Base-by-base conservation (phyloP, 2,329 filamentous ascomycete genomes). In the Bipolaris sorokiniana region DNA sequence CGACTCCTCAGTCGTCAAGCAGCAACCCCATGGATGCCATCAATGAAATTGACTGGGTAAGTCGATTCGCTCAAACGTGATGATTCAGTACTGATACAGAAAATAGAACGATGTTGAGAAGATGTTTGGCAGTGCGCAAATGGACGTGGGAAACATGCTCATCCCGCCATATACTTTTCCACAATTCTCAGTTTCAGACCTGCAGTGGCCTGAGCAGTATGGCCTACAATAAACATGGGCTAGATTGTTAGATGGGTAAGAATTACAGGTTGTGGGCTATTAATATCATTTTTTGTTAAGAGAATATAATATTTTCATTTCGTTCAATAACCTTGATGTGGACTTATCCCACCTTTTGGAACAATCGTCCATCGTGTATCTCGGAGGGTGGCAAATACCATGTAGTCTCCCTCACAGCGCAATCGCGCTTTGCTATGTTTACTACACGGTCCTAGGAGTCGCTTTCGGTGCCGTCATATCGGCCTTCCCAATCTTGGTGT, bases 31-130 rank as follows among this genome's bases (percentile, higher is more conserved):
- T 70, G 61, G 64, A 68, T 48, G 60, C 57, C 15, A 62, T 70
- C 48, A 70, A 86, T 38, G 84, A 85, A 54, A 85, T 90, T 61
- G 86, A 90, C 64, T 90, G 87, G 87, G 87, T 88, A 75, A 77
- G 85, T 80, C 45, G 13, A 10, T 41, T 33, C 16, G 36, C 15
- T n/a, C 20, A 5, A 5, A 2, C 16, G 18, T 15, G 18, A 13
- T 20, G 20, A 1, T 13, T 36, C n/a, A 20, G 5, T 28, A 34
- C 54, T 67, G 26, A 66, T 22, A 23, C 31, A 18, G 3, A 15
- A n/a, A 13, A 3, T 11, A 82, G 80, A 78, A 77, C 49, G 79
- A 82, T 66, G 80, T 78, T 70, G 78, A 82, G 51, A 72, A 74
- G 54, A 75, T 80, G 34, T 82, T 82, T 64, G 73, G 75, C 7